Evolutionary conservation across 2,329 filamentous ascomycete species (phyloP).

Genomic region (Bisporella sp.): DNA sequence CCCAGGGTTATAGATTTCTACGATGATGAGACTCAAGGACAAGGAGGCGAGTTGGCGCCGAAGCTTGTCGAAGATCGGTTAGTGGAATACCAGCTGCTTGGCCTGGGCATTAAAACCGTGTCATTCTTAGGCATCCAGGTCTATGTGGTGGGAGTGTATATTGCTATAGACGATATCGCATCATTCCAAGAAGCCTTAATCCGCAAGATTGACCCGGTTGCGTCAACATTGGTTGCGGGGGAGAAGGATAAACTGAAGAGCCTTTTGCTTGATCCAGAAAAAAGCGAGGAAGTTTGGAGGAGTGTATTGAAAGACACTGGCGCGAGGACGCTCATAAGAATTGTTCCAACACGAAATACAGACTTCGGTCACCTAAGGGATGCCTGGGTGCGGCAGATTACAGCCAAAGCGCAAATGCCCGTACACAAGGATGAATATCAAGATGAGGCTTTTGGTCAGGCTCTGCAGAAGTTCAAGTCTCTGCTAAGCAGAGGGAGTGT

Average conservation of each 20-base stretch:
- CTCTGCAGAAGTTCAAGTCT: conserved; percentile 70
- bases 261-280: conserved; percentile 60
- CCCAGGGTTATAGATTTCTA: conserved; percentile 22
- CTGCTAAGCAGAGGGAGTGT: conserved; percentile 78
- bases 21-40: conserved; percentile 14
- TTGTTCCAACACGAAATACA: conserved; percentile 87
- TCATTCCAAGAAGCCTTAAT: conserved; percentile 73
- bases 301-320: conserved; percentile 57
- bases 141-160: conserved; percentile 89
- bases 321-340: conserved; percentile 71
- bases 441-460: conserved; percentile 69
- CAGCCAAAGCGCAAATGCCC: conserved; percentile 55
- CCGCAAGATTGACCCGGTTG: conserved; percentile 66
- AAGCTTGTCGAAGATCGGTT: conserved; percentile 18
- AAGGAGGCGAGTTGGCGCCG: conserved; percentile 2
- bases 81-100: conserved; percentile 78
- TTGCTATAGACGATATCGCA: conserved; percentile 76
- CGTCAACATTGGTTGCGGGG: conserved; percentile 73
- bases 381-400: conserved; percentile 81
- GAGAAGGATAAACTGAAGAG: conserved; percentile 71
- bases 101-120: conserved; percentile 81
- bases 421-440: conserved; percentile 43
- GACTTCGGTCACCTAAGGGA: conserved; percentile 91
- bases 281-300: conserved; percentile 69
- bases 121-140: conserved; percentile 87